Conservation (phyloP, 2,329 filamentous ascomycete genomes). For the Penicillium hesseltinei region DNA sequence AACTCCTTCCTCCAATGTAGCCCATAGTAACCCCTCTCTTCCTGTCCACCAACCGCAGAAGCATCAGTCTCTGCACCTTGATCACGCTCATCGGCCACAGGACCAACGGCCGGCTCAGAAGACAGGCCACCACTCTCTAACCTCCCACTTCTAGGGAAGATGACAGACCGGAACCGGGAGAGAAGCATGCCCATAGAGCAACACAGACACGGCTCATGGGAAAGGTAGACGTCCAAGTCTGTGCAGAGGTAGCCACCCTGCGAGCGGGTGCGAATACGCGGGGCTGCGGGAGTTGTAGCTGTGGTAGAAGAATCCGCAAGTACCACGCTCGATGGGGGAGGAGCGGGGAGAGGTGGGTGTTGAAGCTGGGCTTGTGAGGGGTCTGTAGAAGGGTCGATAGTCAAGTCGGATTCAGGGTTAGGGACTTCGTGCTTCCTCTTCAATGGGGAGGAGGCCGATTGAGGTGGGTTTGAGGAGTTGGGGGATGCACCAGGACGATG, state of each 20-base stretch:
- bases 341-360: constrained; percentile 14
- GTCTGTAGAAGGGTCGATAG: constrained; percentile 9
- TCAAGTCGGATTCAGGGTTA: constrained; percentile 9
- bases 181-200: constrained; percentile 96
- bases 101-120: constrained; percentile 56
- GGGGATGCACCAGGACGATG: constrained; percentile 51
- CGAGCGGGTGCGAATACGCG: constrained; percentile 68
- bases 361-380: constrained; percentile 19
- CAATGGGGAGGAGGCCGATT: constrained; percentile 9
- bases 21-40: constrained; percentile 48
- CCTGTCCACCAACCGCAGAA: neutral
- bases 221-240: constrained; percentile 87
- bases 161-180: constrained; percentile 81
- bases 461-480: neutral
- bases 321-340: constrained; percentile 8
- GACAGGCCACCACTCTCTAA: constrained; percentile 84
- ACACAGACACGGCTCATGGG: constrained; percentile 94
- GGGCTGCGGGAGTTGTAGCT: constrained; percentile 41
- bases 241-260: constrained; percentile 89
- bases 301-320: neutral
- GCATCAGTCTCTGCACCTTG: constrained; percentile 17
- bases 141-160: constrained; percentile 63
- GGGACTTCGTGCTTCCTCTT: constrained; percentile 22
- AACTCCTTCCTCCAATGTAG: constrained; percentile 62
- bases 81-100: constrained; percentile 7